Base-by-base conservation (phyloP, 306 rosid species). In the Vigna hirtella region DNA sequence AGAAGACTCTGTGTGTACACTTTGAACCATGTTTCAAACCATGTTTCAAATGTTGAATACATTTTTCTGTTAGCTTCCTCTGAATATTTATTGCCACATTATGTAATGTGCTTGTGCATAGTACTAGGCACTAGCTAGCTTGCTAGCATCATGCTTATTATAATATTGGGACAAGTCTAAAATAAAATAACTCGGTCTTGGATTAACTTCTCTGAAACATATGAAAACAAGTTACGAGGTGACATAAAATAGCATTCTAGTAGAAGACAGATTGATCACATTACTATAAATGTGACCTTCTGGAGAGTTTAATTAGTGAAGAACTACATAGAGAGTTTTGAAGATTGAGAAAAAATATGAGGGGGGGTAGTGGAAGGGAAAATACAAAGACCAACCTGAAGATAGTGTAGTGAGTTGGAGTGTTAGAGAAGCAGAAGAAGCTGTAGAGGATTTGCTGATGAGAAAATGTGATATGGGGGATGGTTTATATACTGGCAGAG, bases 401-500 rank as follows among this genome's bases (percentile, higher is more conserved):
- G 75, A 66, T 32, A 89, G 77, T 62, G 75, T 8, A 79, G 61
- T 62, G 14, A 57, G 55, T 66, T 79, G 81, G 69, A 55, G n/a
- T 64, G 72, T 40, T 16, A 57, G 51, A 72, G 86, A 73, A 22
- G n/a, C 16, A 69, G 85, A 67, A 34, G 85, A 17, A 42, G 47
- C 47, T 70, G 78, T 61, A 70, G 87, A 56, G 76, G 34, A 77
- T 56, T 40, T 79, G 18, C 36, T 88, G 86, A 82, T 85, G 90
- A 88, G 79, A 80, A 83, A 79, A 85, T 56, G 85, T 77, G 90
- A 58, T 55, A 52, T 43, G 66, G 77, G 56, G 62, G 68, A 71
- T 79, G 82, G 86, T 84, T 88, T 94, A 94, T 92, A 94, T 90
- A 90, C 66, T 75, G 65, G 53, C 53, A 83, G 71, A 82, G 88